Evolutionary conservation across 2,329 filamentous ascomycete species (phyloP), one percentile per base, ranked within the genome.

Genomic region (Paecilomyces sp.): DNA sequence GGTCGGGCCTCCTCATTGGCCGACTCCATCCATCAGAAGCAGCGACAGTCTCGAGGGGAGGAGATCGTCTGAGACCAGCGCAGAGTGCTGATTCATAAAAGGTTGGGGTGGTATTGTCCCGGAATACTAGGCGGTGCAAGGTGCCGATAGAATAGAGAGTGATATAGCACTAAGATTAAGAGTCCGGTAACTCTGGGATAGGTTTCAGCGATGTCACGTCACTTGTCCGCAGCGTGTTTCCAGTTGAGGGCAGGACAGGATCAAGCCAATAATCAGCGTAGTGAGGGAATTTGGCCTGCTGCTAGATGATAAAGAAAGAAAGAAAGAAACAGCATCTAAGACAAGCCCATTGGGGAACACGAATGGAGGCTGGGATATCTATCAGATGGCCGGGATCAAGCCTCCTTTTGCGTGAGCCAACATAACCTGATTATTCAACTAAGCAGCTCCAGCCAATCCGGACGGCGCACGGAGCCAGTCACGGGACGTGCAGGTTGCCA

Each of bases 1-100:
- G 57, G 62, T 62, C 65, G 66, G 61, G 70, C 69, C 67, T 72
- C 73, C 69, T 75, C 71, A 74, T 70, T 69, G 67, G 69, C 71
- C 68, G 70, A 65, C 71, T 75, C 74, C 74, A 76, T 76, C 72
- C 74, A 76, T 76, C 67, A 74, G 70, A 70, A 55, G 34, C 52
- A 41, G 30, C 41, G 13, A 22, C 25, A 33, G 55, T 51, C 41
- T 47, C 36, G 36, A 47, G 36, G 12, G 15, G 36, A 18, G n/a
- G 36, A 47, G 36, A 47, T 47, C 15, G 36, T 47, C 36, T 47
- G 36, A 47, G 36, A 47, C 36, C 36, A 8, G 36, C 36, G 36
- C 15, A 47, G 18, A 47, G 36, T 8, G 36, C 36, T 47, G 36
- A 47, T 47, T n/a, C 36, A 47, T 47, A n/a, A 13, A 41, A 13